These are phyloP conservation scores for Trichoderma virens DNA, from an alignment of 495 filamentous ascomycete species.

Conservation along the genomic window DNA sequence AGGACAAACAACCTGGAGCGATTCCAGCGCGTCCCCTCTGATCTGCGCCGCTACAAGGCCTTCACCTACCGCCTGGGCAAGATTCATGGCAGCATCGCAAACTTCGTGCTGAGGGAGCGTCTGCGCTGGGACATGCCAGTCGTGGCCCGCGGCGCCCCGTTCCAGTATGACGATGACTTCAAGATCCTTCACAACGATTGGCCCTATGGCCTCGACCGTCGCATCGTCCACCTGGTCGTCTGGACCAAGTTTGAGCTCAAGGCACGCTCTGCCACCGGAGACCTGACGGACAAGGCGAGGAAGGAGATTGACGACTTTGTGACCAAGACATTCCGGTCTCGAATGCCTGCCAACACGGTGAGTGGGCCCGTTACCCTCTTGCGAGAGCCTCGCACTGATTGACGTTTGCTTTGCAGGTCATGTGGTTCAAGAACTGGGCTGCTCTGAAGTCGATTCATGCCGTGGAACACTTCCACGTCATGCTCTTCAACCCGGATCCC, in stretches of 20 bases:
- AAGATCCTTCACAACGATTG: slow-evolving; percentile 82
- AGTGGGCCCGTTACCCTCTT: slow-evolving; percentile 15
- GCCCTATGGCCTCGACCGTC: slow-evolving; percentile 73
- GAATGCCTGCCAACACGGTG: slow-evolving; percentile 35
- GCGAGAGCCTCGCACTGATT: neutral
- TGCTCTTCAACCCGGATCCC: slow-evolving; percentile 68
- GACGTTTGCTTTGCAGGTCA: slow-evolving; percentile 41
- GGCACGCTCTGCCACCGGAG: slow-evolving; percentile 56
- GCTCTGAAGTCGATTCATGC: slow-evolving; percentile 71
- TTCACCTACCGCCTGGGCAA: slow-evolving; percentile 54
- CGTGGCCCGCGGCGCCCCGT: slow-evolving; percentile 26
- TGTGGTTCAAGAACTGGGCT: slow-evolving; percentile 90
- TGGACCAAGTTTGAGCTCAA: slow-evolving; percentile 78
- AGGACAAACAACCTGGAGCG: slow-evolving; percentile 58
- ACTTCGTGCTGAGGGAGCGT: slow-evolving; percentile 59
- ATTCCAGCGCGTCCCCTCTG: slow-evolving; percentile 66
- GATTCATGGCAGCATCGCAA: slow-evolving; percentile 64
- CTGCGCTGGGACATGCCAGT: slow-evolving; percentile 51
- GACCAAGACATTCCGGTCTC: slow-evolving; percentile 47
- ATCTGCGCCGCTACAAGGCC: slow-evolving; percentile 63
- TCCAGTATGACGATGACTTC: slow-evolving; percentile 51
- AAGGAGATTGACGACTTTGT: slow-evolving; percentile 63
- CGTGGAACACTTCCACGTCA: slow-evolving; percentile 95
- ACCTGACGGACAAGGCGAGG: slow-evolving; percentile 55
- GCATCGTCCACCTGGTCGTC: slow-evolving; percentile 74